Base-by-base conservation (phyloP, 371 early-diverging fungal species). In the Mortierella sp. region DNA sequence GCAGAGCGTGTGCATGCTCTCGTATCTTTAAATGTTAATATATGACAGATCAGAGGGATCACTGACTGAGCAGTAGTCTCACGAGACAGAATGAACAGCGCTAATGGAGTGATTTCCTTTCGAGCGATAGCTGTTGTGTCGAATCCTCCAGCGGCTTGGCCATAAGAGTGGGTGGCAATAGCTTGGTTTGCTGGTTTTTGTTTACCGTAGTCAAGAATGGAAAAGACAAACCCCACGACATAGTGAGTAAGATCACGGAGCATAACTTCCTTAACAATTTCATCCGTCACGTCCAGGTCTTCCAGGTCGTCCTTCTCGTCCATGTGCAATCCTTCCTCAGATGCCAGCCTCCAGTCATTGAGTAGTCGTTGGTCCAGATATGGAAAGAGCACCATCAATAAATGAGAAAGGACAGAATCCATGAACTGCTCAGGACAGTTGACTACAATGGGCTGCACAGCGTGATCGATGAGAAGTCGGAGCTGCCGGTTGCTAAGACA, bases 171-270 rank as follows among this genome's bases (percentile, higher is more conserved):
- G 22, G 35, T 37, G 6, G 16, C 52, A 10, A 16, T 10, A 16
- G 39, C 51, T 10, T 54, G 40, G 4, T 10, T 30, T 39, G n/a
- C 10, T 0, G 26, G 30, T 11, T 78, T 64, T 26, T 49, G 65
- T 59, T 69, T 73, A 45, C 62, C 59, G 28, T 63, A 63, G 26
- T 77, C 71, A 52, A 77, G 64, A 14, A 81, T 62, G 0, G 67
- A 40, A 47, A 67, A 60, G 9, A 79, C 11, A 59, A 90, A 76
- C 14, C 86, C 86, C 1, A 83, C 80, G 20, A 75, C 80, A 9
- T 84, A 62, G 3, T 80, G 65, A 12, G 89, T 88, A 28, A 90
- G 62, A 52, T 87, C 86, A 28, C 91, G 77, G 39, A 90, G 76
- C 58, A 88, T 61, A 54, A 80, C 75, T 66, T 90, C 89, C 20